These are phyloP conservation scores for Aureobasidium pullulans DNA, from an alignment of 2,329 filamentous ascomycete species.

Conservation along the genomic window DNA sequence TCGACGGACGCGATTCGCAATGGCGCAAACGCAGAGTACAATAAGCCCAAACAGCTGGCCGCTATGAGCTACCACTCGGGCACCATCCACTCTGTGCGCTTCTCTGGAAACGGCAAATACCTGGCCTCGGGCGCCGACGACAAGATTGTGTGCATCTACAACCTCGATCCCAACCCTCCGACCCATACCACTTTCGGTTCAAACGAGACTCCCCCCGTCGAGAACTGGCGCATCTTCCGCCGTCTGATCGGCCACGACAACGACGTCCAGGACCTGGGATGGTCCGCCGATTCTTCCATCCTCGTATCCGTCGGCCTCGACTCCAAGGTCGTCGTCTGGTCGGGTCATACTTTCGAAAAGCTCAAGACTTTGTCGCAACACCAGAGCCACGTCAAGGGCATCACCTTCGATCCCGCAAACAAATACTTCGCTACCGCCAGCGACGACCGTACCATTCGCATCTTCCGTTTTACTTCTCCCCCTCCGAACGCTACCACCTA, in stretches of 20 bases:
- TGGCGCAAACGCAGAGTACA: constrained; percentile 62
- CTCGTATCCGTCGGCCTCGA: constrained; percentile 93
- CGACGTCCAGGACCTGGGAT: constrained; percentile 94
- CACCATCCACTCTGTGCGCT: constrained; percentile 93
- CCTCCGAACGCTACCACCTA: constrained; percentile 86
- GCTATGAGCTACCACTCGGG: constrained; percentile 98
- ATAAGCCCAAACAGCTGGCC: constrained; percentile 82
- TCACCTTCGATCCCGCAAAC: constrained; percentile 96
- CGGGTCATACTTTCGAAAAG: constrained; percentile 95
- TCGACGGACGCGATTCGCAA: constrained; percentile 90
- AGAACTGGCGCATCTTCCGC: constrained; percentile 96
- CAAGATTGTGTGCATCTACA: constrained; percentile 97
- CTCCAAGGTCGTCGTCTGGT: constrained; percentile 98
- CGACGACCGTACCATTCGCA: constrained; percentile 92
- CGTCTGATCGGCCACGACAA: constrained; percentile 95
- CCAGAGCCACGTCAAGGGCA: constrained; percentile 96
- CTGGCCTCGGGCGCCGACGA: constrained; percentile 96
- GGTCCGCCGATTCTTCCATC: constrained; percentile 93
- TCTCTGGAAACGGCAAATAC: constrained; percentile 91
- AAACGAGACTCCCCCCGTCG: constrained; percentile 84
- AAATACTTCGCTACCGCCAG: constrained; percentile 98
- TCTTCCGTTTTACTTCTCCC: constrained; percentile 90
- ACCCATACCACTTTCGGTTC: constrained; percentile 74
- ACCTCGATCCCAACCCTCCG: constrained; percentile 73
- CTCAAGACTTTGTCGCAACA: constrained; percentile 89